Conservation (phyloP, 2,329 filamentous ascomycete species). For the Corniculantispora saksenae region DNA sequence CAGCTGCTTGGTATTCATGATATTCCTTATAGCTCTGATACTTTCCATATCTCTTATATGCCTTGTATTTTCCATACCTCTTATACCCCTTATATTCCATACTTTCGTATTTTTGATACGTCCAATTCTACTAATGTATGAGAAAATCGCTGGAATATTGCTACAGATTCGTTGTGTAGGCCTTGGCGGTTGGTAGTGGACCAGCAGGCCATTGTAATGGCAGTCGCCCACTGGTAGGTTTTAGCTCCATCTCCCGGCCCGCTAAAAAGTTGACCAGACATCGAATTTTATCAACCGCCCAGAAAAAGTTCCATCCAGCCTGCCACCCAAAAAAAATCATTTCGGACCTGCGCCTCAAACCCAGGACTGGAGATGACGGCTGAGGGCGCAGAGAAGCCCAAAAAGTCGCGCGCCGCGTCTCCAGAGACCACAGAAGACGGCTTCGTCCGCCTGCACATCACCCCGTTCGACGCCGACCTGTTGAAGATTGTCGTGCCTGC, state of each 20-base stretch:
- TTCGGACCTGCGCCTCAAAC: background rate
- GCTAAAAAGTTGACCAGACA: conserved; percentile 20
- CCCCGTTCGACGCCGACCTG: conserved; percentile 77
- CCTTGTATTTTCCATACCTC: no score
- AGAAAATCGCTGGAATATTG: no score
- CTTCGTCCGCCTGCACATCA: conserved; percentile 70
- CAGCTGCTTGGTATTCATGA: no score
- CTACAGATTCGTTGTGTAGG: no score
- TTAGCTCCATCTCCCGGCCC: background rate
- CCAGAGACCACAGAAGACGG: conserved; percentile 26
- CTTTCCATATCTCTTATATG: no score
- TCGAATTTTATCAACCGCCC: conserved; percentile 7
- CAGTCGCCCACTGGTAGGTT: background rate
- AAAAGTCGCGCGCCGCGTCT: conserved; percentile 4
- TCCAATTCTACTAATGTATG: no score
- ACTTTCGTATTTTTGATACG: no score
- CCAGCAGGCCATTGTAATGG: background rate
- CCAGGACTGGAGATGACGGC: conserved; percentile 15
- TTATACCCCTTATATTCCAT: no score
- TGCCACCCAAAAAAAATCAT: background rate
- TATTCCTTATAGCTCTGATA: no score
- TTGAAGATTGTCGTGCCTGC: conserved; percentile 71
- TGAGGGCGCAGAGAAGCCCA: background rate
- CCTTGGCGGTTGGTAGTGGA: background rate
- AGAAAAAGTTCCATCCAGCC: background rate